phyloP scores from a whole-genome alignment of 2,329 filamentous ascomycete genomes.

The Hortaea sp. region DNA sequence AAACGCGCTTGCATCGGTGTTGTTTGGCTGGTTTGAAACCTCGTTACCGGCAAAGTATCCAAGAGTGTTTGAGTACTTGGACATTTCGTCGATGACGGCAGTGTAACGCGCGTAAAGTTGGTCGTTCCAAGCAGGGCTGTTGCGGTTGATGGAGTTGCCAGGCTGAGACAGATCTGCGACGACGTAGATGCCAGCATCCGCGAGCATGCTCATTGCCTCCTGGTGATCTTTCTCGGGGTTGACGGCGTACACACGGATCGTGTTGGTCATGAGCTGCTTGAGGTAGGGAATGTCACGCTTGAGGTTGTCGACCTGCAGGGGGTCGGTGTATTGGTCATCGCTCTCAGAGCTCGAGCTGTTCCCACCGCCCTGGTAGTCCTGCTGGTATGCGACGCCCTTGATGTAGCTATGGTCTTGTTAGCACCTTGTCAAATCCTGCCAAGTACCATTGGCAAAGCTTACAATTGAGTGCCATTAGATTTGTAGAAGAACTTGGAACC shows the following conservation, averaged over 20 bases:
- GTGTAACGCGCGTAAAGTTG: conserved; percentile 73
- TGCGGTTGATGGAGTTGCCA: conserved; percentile 69
- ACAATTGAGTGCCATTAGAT: conserved; percentile 67
- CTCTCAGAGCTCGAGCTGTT: conserved; percentile 34
- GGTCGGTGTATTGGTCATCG: conserved; percentile 60
- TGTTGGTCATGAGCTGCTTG: conserved; percentile 71
- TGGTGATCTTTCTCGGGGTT: conserved; percentile 70
- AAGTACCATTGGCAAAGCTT: conserved; percentile 17
- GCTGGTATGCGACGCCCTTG: conserved; percentile 88
- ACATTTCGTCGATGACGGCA: conserved; percentile 68
- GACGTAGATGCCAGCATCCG: conserved; percentile 85
- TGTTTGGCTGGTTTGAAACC: conserved; percentile 79
- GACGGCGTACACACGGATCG: conserved; percentile 90
- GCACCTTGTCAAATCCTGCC: background rate
- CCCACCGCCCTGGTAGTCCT: conserved; percentile 49
- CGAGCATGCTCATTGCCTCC: conserved; percentile 73
- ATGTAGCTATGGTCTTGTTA: conserved; percentile 51
- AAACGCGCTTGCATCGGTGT: conserved; percentile 82
- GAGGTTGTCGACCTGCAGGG: conserved; percentile 67
- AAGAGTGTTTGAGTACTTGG: conserved; percentile 78
- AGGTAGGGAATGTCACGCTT: conserved; percentile 79
- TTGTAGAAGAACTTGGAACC: conserved; percentile 85
- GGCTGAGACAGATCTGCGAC: conserved; percentile 85
- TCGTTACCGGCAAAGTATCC: conserved; percentile 99
- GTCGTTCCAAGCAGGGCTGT: conserved; percentile 67